Evolutionary conservation across 192 early-diverging fungal species (phyloP), one percentile per base, ranked within the genome.

Genomic region (Backusella liffmaniae): DNA sequence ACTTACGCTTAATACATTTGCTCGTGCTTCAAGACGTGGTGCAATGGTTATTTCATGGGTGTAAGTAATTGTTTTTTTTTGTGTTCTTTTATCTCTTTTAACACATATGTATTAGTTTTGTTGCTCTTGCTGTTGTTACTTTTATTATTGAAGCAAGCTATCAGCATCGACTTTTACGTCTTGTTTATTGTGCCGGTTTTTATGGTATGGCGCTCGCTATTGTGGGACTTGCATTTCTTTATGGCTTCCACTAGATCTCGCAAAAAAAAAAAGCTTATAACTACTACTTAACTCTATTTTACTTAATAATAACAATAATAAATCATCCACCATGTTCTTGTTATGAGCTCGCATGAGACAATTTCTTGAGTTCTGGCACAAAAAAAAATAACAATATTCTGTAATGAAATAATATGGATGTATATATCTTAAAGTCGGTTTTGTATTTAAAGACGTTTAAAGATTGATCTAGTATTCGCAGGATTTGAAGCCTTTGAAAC

Each of bases 21-120:
- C 73, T 42, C 73, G 81, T 71, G 81, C 76, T 32, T 74, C 79
- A 41, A 76, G 53, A 12, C 23, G 35, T 46, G 76, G 79, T 10
- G 84, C 78, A 3, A 77, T 78, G 77, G 78, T 85, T 59, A 18
- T 85, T 8, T 18, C 79, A 26, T 85, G 84, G 84, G 46, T 85
- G 72, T 85, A 80, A 76, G 81, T 75, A 36, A 5, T 23, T 67
- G 6, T 76, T 75, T 66, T 68, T 44, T 4, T 2, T 35, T 30
- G 32, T 9, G 1, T 3, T 9, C 4, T 34, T 32, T 42, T 29
- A 44, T 30, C 34, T 6, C 23, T 34, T 18, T 0, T 70, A 35
- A 26, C 46, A 16, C 21, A 49, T 59, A n/a, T 26, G 8, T n/a
- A 13, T 36, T 76, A 80, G 79, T 5, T 81, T 74, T 59, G 51